Evolutionary conservation across 2,329 filamentous ascomycete species (phyloP).

Genomic region (Arthrinium phaeospermum): DNA sequence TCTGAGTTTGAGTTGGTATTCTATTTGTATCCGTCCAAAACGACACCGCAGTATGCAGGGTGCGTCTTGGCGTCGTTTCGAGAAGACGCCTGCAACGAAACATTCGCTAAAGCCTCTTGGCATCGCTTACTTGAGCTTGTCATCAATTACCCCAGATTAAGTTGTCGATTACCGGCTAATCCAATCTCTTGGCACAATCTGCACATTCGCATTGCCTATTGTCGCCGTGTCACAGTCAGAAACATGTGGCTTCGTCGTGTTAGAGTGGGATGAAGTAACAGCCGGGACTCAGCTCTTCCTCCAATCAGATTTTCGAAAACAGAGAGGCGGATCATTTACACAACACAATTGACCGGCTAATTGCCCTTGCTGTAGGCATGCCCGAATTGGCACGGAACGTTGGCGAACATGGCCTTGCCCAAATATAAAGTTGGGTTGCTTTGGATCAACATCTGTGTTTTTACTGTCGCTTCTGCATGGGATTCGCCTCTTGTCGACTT

Average conservation of each 20-base stretch:
- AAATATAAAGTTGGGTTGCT: not conserved
- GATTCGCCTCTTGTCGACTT: not conserved
- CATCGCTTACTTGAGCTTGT: not conserved
- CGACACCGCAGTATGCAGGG: not conserved
- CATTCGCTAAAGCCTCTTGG: not conserved
- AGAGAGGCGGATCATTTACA: not conserved
- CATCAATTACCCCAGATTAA: not conserved
- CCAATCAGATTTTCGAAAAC: not conserved
- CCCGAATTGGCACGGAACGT: not conserved
- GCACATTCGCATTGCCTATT: not conserved
- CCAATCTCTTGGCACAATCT: not conserved
- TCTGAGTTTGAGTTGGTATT: no score
- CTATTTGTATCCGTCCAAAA: not conserved
- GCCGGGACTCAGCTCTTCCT: not conserved
- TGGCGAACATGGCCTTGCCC: not conserved
- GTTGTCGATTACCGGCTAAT: not conserved
- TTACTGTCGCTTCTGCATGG: not conserved
- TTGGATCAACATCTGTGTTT: not conserved
- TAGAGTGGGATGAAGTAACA: not conserved
- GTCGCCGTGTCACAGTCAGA: not conserved
- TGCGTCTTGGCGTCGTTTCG: not conserved
- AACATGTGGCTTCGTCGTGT: not conserved
- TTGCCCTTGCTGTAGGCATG: no score
- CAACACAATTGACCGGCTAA: not conserved
- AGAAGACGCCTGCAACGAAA: not conserved